Conservation (phyloP, 768 basidiomycete genomes). For the Lactifluus piperatus region DNA sequence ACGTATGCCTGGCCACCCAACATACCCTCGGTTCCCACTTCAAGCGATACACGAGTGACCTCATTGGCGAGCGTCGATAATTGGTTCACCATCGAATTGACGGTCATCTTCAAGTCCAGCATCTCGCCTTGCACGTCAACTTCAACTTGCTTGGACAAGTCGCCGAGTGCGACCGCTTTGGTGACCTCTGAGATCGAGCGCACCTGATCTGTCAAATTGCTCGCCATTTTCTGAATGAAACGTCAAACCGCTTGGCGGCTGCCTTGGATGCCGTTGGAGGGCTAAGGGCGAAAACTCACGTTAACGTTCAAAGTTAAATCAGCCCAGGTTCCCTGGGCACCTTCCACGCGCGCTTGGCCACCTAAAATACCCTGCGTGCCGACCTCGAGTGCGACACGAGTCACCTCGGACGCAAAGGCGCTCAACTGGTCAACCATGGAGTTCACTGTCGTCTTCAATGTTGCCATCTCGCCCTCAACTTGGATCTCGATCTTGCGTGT, state of each 20-base stretch:
- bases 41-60: conserved; percentile 86
- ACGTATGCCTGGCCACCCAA: conserved; percentile 90
- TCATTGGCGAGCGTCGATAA: conserved; percentile 67
- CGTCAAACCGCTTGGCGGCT: background rate
- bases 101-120: conserved; percentile 73
- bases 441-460: conserved; percentile 73
- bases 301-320: conserved; percentile 84
- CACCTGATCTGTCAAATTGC: conserved; percentile 78
- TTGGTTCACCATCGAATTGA: conserved; percentile 72
- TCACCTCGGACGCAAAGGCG: conserved; percentile 76
- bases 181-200: conserved; percentile 86
- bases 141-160: conserved; percentile 74
- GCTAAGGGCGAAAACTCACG: conserved; percentile 31
- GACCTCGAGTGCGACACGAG: conserved; percentile 74
- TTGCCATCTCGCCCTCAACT: conserved; percentile 77
- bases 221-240: conserved; percentile 67
- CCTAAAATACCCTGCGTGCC: conserved; percentile 84
- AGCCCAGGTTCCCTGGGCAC: conserved; percentile 86
- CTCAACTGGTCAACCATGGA: conserved; percentile 84
- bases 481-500: conserved; percentile 86
- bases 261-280: background rate
- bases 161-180: conserved; percentile 71
- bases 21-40: conserved; percentile 89
- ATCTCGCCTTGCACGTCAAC: conserved; percentile 95
- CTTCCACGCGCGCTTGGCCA: conserved; percentile 79